Evolutionary conservation across 2,329 filamentous ascomycete genomes (phyloP).

Genomic region (Exophiala xenobiotica): DNA sequence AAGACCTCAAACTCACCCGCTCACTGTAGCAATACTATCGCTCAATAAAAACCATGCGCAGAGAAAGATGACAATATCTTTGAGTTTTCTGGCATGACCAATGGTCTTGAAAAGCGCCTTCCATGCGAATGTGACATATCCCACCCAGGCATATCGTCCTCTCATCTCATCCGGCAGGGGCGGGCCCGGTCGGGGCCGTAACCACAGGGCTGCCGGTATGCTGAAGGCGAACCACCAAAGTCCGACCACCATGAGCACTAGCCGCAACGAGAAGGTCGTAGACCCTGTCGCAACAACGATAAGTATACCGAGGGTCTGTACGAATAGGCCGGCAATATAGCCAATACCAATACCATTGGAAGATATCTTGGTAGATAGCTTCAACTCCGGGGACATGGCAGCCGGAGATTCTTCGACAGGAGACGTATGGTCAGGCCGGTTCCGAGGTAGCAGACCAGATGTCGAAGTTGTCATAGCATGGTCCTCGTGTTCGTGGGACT

Average conservation of each 20-base stretch:
- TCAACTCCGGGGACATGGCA: constrained; percentile 64
- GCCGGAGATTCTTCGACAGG: constrained; percentile 21
- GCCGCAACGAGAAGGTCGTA: constrained; percentile 78
- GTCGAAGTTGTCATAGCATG: constrained; percentile 20
- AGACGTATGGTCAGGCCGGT: constrained; percentile 29
- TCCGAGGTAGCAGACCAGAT: constrained; percentile 32
- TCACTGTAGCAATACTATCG: constrained; percentile 91
- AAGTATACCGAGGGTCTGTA: constrained; percentile 78
- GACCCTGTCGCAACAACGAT: constrained; percentile 72
- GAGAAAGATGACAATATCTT: constrained; percentile 81
- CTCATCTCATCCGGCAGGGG: constrained; percentile 57
- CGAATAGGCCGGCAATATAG: constrained; percentile 79
- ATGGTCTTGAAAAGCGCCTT: constrained; percentile 78
- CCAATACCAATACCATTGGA: constrained; percentile 91
- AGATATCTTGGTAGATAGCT: constrained; percentile 85
- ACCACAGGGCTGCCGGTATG: constrained; percentile 81
- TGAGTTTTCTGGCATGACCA: constrained; percentile 69
- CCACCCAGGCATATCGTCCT: constrained; percentile 55
- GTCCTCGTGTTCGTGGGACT: constrained; percentile 17
- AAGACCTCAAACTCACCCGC: constrained; percentile 49
- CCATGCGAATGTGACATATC: constrained; percentile 83
- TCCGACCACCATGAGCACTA: constrained; percentile 84
- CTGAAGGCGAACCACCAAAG: constrained; percentile 93
- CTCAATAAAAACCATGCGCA: constrained; percentile 91
- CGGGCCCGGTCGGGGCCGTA: constrained; percentile 84